Evolutionary conservation across 371 early-diverging fungal species (phyloP).

Genomic region (Mucor sp.): DNA sequence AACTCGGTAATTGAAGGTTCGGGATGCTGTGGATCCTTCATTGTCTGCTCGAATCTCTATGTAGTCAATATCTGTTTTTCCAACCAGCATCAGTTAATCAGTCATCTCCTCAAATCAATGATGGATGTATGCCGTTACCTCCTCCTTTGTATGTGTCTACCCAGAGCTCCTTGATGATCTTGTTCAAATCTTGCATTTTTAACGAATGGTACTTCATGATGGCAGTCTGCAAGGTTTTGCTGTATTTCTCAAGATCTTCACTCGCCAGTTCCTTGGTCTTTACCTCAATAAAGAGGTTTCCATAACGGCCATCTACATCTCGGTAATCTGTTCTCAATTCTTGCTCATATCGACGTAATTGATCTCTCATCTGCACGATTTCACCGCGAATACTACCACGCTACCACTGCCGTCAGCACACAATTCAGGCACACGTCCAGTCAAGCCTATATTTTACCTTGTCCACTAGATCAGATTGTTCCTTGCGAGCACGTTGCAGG

Average conservation of each 20-base stretch:
- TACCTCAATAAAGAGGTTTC: constrained; percentile 66
- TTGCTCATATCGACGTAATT: constrained; percentile 53
- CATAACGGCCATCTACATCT: constrained; percentile 73
- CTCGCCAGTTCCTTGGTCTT: constrained; percentile 79
- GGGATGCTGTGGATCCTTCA: constrained; percentile 65
- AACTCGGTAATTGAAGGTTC: constrained; percentile 92
- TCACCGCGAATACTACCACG: constrained; percentile 83
- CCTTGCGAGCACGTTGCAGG: constrained; percentile 35
- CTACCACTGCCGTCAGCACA: constrained; percentile 23
- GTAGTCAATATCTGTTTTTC: constrained; percentile 84
- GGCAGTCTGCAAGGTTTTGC: constrained; percentile 87
- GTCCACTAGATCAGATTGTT: constrained; percentile 53
- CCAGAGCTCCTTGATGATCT: constrained; percentile 98
- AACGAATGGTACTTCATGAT: constrained; percentile 95
- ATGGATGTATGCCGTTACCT: constrained; percentile 48
- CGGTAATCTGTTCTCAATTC: constrained; percentile 80
- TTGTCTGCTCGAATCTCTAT: constrained; percentile 93
- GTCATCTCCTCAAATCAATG: not conserved
- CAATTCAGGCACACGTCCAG: not conserved
- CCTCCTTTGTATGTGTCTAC: constrained; percentile 95
- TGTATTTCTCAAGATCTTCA: constrained; percentile 85
- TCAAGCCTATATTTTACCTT: constrained; percentile 49
- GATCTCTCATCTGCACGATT: constrained; percentile 81
- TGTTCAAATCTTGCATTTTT: constrained; percentile 99
- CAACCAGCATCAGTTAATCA: not conserved